Evolutionary conservation across 345 rosid species (phyloP), one percentile per base, ranked within the genome.

Genomic region (Microthlaspi erraticum): DNA sequence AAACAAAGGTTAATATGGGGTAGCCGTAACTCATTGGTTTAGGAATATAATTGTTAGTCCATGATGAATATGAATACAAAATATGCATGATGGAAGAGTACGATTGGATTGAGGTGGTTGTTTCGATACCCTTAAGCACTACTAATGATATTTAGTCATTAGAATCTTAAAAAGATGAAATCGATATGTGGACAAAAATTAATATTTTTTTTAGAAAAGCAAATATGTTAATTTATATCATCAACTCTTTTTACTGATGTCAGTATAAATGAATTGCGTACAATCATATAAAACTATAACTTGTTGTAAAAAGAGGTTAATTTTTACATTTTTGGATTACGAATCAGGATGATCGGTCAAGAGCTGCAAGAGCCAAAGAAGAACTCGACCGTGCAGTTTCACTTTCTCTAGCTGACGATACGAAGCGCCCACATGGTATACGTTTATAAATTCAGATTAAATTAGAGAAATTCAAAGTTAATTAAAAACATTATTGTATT

Each of bases 371-470:
- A 63, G 93, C 89, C 51, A 84, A 81, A 68, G 92, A 91, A 64
- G 96, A 91, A 68, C 68, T 81, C 32, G 99, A 89, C 60, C 93
- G 66, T 57, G 88, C 93, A 29, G 53, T 85, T 48, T 85, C 96
- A 17, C 83, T 81, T 65, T 80, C 99, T 56, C 71, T 77, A 63
- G 81, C 78, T 23, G 97, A 94, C 62, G 85, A 82, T 65, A 65
- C 68, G 51, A 82, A 70, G 71, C 87, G 80, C 61, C 91, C 90
- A 73, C 81, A 68, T 70, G 93, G 96, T 84, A 45, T 17, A 64
- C 50, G 8, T 70, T 48, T 6, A 32, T 19, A 12, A 23, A 52
- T 41, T 31, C 3, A 62, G 1, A 36, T 34, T 32, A 36, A 41
- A 67, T 11, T 34, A 7, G 2, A 26, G 7, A 14, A 17, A 32